Percentiles rank a stretch among this genome's conserved stretches.
These are phyloP conservation scores for Phytophthora litchii DNA, from an alignment of 352 stramenopile genomes.

Conservation along the genomic window DNA sequence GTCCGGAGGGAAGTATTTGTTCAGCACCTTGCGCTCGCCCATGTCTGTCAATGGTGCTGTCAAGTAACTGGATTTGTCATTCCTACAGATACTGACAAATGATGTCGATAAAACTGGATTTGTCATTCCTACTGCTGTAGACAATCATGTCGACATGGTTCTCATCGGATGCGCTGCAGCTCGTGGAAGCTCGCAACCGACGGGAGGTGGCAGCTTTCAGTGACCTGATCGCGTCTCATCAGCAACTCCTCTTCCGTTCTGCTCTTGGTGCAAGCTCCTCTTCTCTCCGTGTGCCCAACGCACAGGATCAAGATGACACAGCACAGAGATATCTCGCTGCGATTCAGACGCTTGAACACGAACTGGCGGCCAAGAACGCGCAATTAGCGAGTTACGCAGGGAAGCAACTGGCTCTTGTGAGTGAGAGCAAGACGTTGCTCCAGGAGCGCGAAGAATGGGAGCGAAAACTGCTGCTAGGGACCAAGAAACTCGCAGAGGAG, in stretches of 20 bases:
- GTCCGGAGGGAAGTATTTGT: conserved; percentile 99
- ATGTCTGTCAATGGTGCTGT: conserved; percentile 57
- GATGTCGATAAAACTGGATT: no score
- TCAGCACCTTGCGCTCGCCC: conserved; percentile 99
- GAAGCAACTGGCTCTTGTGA: conserved; percentile 69
- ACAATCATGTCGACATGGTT: conserved; percentile 32
- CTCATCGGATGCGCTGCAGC: conserved; percentile 43
- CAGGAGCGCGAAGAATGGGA: conserved; percentile 69
- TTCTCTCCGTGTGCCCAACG: conserved; percentile 14
- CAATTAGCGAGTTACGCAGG: conserved; percentile 56
- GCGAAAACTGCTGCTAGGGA: conserved; percentile 56
- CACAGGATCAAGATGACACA: conserved; percentile 34
- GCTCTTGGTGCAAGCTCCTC: conserved; percentile 23
- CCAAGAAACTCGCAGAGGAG: conserved; percentile 68
- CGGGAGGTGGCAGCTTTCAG: conserved; percentile 63
- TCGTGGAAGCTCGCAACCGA: conserved; percentile 69
- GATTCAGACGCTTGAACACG: conserved; percentile 73
- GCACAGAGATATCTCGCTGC: conserved; percentile 57
- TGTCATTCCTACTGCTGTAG: no score
- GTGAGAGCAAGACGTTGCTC: conserved; percentile 76
- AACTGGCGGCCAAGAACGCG: conserved; percentile 73
- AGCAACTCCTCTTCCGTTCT: conserved; percentile 68
- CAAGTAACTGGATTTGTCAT: no score
- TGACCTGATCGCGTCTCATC: conserved; percentile 65
- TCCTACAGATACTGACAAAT: no score